Base-by-base conservation (phyloP, 2,329 filamentous ascomycete species). In the Penicillium thymicola region DNA sequence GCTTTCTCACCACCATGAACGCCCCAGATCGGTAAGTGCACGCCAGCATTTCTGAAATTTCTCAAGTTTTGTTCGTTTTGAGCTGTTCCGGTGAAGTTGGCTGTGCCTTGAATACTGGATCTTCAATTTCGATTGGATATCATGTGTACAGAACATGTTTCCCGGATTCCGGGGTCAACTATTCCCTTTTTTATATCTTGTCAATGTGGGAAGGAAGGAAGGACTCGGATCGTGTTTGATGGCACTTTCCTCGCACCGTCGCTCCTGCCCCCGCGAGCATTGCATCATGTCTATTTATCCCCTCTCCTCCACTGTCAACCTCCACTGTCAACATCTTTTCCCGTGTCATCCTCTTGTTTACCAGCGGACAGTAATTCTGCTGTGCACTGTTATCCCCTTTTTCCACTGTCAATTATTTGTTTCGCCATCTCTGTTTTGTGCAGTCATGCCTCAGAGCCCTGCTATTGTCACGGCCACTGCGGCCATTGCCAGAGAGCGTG, bases 1-100 rank as follows among this genome's bases (percentile, higher is more conserved):
- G 42, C 53, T 46, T 38, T 36, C 23, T 16, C 23, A 34, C n/a
- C 66, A 72, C 64, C 21, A 84, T 83, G 81, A 84, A 84, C 71
- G 70, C 70, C 0, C 70, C 70, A 16, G 70, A 72, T 55, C 61
- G 70, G 81, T 83, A 74, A 72, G 69, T 63, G 10, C 23, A 36
- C 27, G 37, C 28, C 27, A 40, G 38, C 41, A 11, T 60, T 41
- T 54, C 32, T 50, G 14, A 36, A n/a, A 25, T 13, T 7, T 4
- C 2, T 5, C 21, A n/a, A 13, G 1, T 27, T 18, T 51, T 44
- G 10, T 49, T 36, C 8, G 0, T 45, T 37, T 28, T 23, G 11
- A 8, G 23, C n/a, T 23, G 11, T 6, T 9, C 28, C 1, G 18
- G 16, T 25, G 28, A 36, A 21, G 16, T 37, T 50, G 13, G 25